These are phyloP conservation scores for Fusarium domesticum DNA, from an alignment of 2,329 filamentous ascomycete genomes.

Conservation along the genomic window DNA sequence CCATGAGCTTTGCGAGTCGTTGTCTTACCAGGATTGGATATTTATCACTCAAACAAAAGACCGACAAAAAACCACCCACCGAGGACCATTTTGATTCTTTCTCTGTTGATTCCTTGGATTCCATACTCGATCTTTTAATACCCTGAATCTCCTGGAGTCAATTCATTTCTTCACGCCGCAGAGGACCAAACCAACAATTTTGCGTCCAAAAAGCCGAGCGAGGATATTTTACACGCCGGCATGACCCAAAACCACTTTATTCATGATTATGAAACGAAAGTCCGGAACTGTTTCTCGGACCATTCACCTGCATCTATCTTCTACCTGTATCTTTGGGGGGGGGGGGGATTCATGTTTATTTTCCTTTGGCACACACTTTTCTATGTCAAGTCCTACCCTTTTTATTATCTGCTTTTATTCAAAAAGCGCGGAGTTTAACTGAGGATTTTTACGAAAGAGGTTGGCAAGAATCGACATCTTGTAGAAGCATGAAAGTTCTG, in stretches of 20 bases:
- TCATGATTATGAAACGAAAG: slow-evolving; percentile 27
- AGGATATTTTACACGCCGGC: slow-evolving; percentile 16
- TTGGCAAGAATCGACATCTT: slow-evolving; percentile 23
- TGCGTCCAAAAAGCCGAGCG: slow-evolving; percentile 17
- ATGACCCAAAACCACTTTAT: slow-evolving; percentile 19
- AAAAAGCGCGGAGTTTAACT: slow-evolving; percentile 30
- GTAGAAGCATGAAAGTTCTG: slow-evolving; percentile 31
- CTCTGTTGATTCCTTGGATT: slow-evolving; percentile 7
- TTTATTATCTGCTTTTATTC: slow-evolving; percentile 13
- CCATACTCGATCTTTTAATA: slow-evolving; percentile 11
- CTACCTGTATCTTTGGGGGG: slow-evolving; percentile 21
- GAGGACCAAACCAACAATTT: not conserved
- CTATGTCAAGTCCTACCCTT: slow-evolving; percentile 2
- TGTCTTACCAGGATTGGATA: not conserved
- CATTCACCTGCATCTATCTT: slow-evolving; percentile 9
- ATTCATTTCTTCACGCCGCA: slow-evolving; percentile 7
- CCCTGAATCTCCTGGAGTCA: slow-evolving; percentile 5
- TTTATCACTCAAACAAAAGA: slow-evolving; percentile 2
- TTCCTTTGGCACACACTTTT: slow-evolving; percentile 15
- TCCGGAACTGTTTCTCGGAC: slow-evolving; percentile 21
- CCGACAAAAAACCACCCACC: not conserved
- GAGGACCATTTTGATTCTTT: slow-evolving; percentile 3
- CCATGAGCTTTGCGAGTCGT: slow-evolving; percentile 3
- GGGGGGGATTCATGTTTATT: slow-evolving; percentile 7
- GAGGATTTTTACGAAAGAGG: slow-evolving; percentile 28